phyloP scores from a whole-genome alignment of 352 stramenopile species.

The Phytophthora palmivora region DNA sequence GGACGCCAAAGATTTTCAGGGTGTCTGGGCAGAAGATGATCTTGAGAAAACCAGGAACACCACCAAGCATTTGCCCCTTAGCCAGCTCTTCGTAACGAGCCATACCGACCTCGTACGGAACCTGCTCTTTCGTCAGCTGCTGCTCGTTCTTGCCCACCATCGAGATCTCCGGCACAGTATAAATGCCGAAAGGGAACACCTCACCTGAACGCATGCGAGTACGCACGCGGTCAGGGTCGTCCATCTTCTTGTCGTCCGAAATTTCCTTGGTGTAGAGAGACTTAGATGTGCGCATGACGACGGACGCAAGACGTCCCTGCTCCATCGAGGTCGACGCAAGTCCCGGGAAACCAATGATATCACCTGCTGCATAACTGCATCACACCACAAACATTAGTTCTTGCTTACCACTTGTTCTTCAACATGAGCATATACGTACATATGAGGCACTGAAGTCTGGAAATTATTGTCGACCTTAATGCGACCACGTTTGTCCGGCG shows the following conservation, averaged over 20 bases:
- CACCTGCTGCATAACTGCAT: constrained; percentile 86
- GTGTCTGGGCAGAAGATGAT: constrained; percentile 87
- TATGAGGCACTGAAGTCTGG: constrained; percentile 85
- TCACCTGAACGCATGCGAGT: constrained; percentile 88
- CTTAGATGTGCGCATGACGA: constrained; percentile 86
- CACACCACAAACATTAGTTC: constrained; percentile 12
- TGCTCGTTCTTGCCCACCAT: constrained; percentile 92
- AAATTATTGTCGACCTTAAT: constrained; percentile 91
- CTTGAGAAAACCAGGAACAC: constrained; percentile 82
- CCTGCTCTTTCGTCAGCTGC: constrained; percentile 78
- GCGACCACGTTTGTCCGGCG: constrained; percentile 82
- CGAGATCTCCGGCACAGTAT: constrained; percentile 89
- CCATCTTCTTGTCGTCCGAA: constrained; percentile 51
- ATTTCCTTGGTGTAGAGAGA: constrained; percentile 68
- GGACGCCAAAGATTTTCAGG: constrained; percentile 78
- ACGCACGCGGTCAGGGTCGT: constrained; percentile 71
- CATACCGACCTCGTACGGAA: constrained; percentile 82
- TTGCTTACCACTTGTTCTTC: neutral
- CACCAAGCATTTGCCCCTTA: constrained; percentile 87
- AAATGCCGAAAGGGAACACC: constrained; percentile 90
- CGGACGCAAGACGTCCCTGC: constrained; percentile 85
- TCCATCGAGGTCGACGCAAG: constrained; percentile 93
- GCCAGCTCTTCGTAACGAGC: constrained; percentile 86
- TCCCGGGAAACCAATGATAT: constrained; percentile 91
- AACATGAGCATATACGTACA: constrained; percentile 54